Evolutionary conservation across 1,284 basidiomycete genomes (phyloP).

Genomic region (Psilocybe mexicana): DNA sequence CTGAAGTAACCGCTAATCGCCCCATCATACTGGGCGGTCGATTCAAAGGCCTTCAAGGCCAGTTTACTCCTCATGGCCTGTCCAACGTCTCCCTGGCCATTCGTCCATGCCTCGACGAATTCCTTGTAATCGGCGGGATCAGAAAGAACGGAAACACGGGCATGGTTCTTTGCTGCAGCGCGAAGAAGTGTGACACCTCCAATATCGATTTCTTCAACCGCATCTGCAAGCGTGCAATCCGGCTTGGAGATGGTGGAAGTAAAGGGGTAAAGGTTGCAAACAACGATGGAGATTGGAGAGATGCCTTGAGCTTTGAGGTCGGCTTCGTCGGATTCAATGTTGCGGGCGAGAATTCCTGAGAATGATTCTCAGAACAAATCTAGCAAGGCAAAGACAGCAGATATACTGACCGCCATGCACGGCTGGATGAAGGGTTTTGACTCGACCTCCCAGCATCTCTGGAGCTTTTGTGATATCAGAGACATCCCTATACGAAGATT

Average conservation of each 20-base stretch:
- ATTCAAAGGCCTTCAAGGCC: conserved; percentile 97
- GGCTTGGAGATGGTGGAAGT: conserved; percentile 86
- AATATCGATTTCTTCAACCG: conserved; percentile 98
- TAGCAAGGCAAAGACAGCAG: not conserved
- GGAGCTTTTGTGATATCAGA: conserved; percentile 98
- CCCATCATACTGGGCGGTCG: conserved; percentile 93
- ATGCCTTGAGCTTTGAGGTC: conserved; percentile 85
- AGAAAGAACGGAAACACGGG: conserved; percentile 88
- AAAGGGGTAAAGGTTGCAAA: conserved; percentile 99
- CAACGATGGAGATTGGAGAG: conserved; percentile 90
- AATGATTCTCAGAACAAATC: not conserved
- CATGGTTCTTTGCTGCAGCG: conserved; percentile 99
- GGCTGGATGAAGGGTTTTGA: conserved; percentile 99
- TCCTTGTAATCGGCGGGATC: conserved; percentile 92
- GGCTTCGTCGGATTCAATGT: conserved; percentile 82
- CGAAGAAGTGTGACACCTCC: conserved; percentile 98
- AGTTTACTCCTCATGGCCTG: conserved; percentile 76
- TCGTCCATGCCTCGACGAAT: conserved; percentile 79
- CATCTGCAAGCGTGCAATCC: conserved; percentile 87
- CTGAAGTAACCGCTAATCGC: conserved; percentile 98
- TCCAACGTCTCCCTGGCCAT: conserved; percentile 68
- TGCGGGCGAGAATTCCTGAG: conserved; percentile 82
- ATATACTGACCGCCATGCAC: conserved; percentile 87
- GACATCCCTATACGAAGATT: conserved; percentile 73
- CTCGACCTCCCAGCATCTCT: conserved; percentile 99